A percentile compares a stretch with the other conserved stretches of the same genome.
phyloP scores from a whole-genome alignment of 768 basidiomycete genomes.

The Myochromella boudieri region DNA sequence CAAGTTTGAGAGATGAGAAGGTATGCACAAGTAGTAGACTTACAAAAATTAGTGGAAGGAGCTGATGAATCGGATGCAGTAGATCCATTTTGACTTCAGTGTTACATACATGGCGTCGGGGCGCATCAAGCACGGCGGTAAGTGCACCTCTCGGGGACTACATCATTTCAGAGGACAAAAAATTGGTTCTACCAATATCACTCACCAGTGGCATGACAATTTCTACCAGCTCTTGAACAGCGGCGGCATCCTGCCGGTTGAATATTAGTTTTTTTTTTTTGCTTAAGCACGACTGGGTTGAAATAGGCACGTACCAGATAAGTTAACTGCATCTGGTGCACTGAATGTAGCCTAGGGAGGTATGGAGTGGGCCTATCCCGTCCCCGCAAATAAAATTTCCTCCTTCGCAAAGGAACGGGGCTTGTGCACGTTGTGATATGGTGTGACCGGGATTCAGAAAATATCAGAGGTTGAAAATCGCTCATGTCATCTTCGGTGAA shows the following conservation, averaged over 20 bases:
- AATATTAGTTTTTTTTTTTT: not conserved
- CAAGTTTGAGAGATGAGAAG: not conserved
- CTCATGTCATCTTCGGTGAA: conserved; percentile 3
- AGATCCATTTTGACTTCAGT: not conserved
- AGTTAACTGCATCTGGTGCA: conserved; percentile 6
- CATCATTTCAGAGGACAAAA: not conserved
- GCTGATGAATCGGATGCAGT: not conserved
- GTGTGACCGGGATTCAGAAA: not conserved
- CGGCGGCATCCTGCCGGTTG: conserved; percentile 1
- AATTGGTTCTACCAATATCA: not conserved
- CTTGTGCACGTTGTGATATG: not conserved
- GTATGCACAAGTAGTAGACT: not conserved
- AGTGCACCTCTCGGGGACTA: conserved; percentile 5
- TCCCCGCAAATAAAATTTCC: not conserved
- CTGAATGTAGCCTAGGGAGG: not conserved
- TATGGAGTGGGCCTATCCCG: conserved; percentile 3
- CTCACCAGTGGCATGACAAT: conserved; percentile 1
- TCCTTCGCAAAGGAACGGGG: not conserved
- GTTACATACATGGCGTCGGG: not conserved
- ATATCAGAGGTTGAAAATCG: not conserved
- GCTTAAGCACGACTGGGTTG: not conserved
- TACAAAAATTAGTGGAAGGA: not conserved
- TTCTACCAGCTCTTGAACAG: conserved; percentile 3
- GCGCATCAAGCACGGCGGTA: conserved; percentile 2
- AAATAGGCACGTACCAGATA: not conserved